Conservation (phyloP, 441 rosid genomes). For the Brassica hybrid region DNA sequence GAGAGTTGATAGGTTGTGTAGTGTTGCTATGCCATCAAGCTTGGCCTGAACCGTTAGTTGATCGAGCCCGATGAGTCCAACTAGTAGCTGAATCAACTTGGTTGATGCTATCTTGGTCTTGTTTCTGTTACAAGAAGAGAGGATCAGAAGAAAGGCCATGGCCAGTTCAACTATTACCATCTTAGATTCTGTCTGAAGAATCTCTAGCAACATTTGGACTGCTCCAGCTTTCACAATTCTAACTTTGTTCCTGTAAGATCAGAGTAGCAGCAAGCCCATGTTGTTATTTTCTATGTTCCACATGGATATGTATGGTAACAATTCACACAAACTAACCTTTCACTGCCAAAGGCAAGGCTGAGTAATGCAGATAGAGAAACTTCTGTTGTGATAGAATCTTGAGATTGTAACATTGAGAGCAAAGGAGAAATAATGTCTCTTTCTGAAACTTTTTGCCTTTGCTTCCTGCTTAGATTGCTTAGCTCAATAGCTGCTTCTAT, state of each 20-base stretch:
- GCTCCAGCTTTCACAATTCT: conserved; percentile 65
- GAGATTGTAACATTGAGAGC: conserved; percentile 69
- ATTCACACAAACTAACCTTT: conserved; percentile 62
- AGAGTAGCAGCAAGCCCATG: neutral
- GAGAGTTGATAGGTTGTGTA: conserved; percentile 78
- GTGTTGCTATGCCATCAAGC: conserved; percentile 67
- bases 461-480: conserved; percentile 54
- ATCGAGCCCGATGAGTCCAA: conserved; percentile 43
- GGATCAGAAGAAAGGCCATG: conserved; percentile 62
- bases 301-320: neutral
- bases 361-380: conserved; percentile 79
- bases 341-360: conserved; percentile 86
- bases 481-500: conserved; percentile 69
- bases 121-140: conserved; percentile 79
- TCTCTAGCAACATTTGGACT: conserved; percentile 60
- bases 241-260: conserved; percentile 73
- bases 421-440: conserved; percentile 68
- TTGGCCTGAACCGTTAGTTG: conserved; percentile 51
- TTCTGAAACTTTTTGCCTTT: conserved; percentile 66
- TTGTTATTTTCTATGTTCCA: neutral
- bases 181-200: conserved; percentile 55
- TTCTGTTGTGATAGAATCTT: conserved; percentile 63
- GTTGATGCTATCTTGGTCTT: conserved; percentile 65
- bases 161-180: conserved; percentile 53
- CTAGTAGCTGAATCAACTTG: conserved; percentile 54